These are phyloP conservation scores for Globisporangium spiculum DNA, from an alignment of 352 stramenopile genomes.

Conservation along the genomic window DNA sequence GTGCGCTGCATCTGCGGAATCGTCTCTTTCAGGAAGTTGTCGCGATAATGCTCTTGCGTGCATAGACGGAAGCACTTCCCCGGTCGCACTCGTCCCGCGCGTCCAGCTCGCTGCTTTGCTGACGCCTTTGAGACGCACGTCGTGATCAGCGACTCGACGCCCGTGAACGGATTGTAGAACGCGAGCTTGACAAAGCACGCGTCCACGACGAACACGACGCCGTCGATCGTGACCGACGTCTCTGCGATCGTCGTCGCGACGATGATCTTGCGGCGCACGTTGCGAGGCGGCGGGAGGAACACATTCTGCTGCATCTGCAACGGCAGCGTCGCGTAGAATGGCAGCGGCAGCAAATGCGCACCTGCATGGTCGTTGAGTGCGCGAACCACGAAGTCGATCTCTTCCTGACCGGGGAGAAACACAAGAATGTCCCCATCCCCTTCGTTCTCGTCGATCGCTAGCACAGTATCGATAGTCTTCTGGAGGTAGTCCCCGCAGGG, in stretches of 20 bases:
- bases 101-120: conserved; percentile 93
- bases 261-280: conserved; percentile 77
- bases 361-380: conserved; percentile 44
- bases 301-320: conserved; percentile 90
- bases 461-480: conserved; percentile 68
- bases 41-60: conserved; percentile 54
- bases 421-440: conserved; percentile 92
- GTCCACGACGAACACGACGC: conserved; percentile 87
- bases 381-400: conserved; percentile 92
- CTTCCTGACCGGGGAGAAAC: conserved; percentile 93
- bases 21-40: conserved; percentile 50
- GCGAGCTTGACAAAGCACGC: conserved; percentile 81
- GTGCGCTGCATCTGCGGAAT: conserved; percentile 85
- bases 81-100: conserved; percentile 89
- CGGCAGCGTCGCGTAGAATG: conserved; percentile 93
- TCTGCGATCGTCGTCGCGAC: conserved; percentile 93
- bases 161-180: conserved; percentile 79
- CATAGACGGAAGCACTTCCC: conserved; percentile 81
- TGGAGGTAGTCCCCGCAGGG: conserved; percentile 67
- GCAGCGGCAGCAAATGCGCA: conserved; percentile 52
- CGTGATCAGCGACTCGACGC: conserved; percentile 86
- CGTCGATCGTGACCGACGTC: conserved; percentile 97
- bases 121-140: conserved; percentile 95
- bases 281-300: conserved; percentile 78
- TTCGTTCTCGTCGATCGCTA: conserved; percentile 69